Conservation (phyloP, 2,329 filamentous ascomycete genomes). For the Ceratocystis albifundus region DNA sequence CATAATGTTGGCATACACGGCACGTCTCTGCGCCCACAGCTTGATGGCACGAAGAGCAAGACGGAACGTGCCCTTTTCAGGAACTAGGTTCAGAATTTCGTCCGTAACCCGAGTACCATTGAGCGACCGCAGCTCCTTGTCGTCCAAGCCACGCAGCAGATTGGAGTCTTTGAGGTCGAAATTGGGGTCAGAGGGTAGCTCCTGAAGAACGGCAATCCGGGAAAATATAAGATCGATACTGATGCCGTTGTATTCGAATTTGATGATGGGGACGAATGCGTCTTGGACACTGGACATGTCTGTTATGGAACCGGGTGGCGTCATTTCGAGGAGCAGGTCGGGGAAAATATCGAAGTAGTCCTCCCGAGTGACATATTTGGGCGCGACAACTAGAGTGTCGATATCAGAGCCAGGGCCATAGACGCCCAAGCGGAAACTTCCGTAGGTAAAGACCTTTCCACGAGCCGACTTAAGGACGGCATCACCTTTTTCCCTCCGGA, state of each 20-base stretch:
- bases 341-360: conserved; percentile 91
- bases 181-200: conserved; percentile 55
- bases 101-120: conserved; percentile 93
- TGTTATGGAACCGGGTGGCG: conserved; percentile 65
- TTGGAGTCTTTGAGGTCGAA: conserved; percentile 72
- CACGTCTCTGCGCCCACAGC: conserved; percentile 85
- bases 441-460: conserved; percentile 90
- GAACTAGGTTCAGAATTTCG: conserved; percentile 79
- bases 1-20: conserved; percentile 91
- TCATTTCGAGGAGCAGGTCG: conserved; percentile 63
- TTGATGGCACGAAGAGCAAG: conserved; percentile 86
- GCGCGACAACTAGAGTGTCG: conserved; percentile 85
- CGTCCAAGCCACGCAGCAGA: conserved; percentile 73
- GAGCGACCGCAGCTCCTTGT: conserved; percentile 74
- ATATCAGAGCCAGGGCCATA: conserved; percentile 96
- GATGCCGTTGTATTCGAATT: conserved; percentile 81
- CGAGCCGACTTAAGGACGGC: conserved; percentile 71
- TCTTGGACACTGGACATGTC: conserved; percentile 78
- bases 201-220: conserved; percentile 55
- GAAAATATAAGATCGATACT: conserved; percentile 92
- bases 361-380: conserved; percentile 74
- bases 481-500: conserved; percentile 45
- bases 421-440: conserved; percentile 87
- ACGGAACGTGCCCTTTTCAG: conserved; percentile 79
- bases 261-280: conserved; percentile 93